A percentile compares a stretch with the other conserved stretches of the same genome.
Evolutionary conservation across 306 rosid genomes (phyloP).

Genomic region (Luffa acutangula): DNA sequence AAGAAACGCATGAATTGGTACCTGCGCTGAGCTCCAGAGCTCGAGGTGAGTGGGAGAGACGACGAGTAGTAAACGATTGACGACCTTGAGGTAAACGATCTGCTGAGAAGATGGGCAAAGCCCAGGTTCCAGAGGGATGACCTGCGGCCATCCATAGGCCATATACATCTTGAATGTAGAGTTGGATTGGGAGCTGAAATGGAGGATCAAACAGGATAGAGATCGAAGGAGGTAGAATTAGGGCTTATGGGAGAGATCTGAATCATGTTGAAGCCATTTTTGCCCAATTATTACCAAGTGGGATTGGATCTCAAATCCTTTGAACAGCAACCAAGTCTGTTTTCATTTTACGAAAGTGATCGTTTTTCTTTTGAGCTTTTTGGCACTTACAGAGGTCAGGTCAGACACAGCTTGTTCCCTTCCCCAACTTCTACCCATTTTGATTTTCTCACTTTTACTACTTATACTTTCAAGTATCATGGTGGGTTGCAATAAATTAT

Average conservation of each 20-base stretch:
- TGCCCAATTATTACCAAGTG: not conserved
- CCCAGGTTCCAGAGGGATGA: conserved; percentile 71
- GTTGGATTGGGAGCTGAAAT: conserved; percentile 10
- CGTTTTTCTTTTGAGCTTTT: not conserved
- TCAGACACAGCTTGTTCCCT: not conserved
- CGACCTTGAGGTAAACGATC: conserved; percentile 63
- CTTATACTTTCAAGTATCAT: too few species aligned
- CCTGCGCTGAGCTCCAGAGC: conserved; percentile 92
- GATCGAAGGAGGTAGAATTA: not conserved
- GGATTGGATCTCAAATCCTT: conserved; percentile 6
- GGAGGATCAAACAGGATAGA: conserved; percentile 25
- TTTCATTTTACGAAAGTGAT: not conserved
- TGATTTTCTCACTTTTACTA: not conserved
- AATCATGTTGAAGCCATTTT: not conserved
- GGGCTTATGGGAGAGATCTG: conserved; percentile 6
- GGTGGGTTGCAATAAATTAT: too few species aligned
- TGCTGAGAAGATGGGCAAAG: conserved; percentile 52
- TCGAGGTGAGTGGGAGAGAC: conserved; percentile 83
- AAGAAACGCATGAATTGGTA: conserved; percentile 7
- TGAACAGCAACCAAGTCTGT: not conserved
- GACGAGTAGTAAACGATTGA: conserved; percentile 58
- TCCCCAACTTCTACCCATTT: not conserved
- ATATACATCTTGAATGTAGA: conserved; percentile 56
- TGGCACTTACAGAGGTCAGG: not conserved
- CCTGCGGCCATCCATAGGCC: conserved; percentile 99